Conservation (phyloP, 176 grass and related monocot genomes). For the Avena insularis region DNA sequence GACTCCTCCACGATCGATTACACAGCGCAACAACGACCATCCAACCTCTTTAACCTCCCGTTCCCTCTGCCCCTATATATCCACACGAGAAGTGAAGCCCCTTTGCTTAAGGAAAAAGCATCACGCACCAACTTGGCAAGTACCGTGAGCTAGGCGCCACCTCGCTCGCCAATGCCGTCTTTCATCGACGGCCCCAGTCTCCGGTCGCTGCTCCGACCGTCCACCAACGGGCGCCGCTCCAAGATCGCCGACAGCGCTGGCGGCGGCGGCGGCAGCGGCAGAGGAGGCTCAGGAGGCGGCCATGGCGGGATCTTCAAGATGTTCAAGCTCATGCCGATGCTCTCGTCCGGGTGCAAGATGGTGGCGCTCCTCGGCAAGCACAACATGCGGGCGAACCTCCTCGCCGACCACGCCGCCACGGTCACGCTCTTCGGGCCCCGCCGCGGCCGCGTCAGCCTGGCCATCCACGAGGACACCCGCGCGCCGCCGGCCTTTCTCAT, state of each 20-base stretch:
- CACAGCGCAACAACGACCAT: conserved; percentile 48
- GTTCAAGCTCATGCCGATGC: conserved; percentile 97
- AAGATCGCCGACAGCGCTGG: conserved; percentile 43
- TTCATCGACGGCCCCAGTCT: conserved; percentile 65
- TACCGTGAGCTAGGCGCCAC: not conserved
- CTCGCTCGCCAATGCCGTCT: conserved; percentile 61
- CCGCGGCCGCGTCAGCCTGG: conserved; percentile 71
- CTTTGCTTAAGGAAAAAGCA: conserved; percentile 52
- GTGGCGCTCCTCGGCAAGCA: conserved; percentile 76
- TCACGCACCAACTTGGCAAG: conserved; percentile 31
- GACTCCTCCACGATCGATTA: not conserved
- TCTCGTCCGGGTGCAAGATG: conserved; percentile 95
- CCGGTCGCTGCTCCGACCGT: conserved; percentile 65
- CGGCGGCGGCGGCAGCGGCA: not conserved
- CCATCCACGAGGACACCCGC: conserved; percentile 94
- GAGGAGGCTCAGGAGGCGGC: not conserved
- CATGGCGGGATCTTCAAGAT: conserved; percentile 70
- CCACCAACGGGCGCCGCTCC: conserved; percentile 59
- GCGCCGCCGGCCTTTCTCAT: conserved; percentile 81
- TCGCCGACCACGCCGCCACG: conserved; percentile 78
- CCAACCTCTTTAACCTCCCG: conserved; percentile 23
- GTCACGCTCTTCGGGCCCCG: conserved; percentile 86
- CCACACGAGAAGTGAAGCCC: conserved; percentile 28
- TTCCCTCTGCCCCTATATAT: conserved; percentile 47
- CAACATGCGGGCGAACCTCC: conserved; percentile 54